Conservation (phyloP, 2,329 filamentous ascomycete genomes). For the Botrytis tulipae region DNA sequence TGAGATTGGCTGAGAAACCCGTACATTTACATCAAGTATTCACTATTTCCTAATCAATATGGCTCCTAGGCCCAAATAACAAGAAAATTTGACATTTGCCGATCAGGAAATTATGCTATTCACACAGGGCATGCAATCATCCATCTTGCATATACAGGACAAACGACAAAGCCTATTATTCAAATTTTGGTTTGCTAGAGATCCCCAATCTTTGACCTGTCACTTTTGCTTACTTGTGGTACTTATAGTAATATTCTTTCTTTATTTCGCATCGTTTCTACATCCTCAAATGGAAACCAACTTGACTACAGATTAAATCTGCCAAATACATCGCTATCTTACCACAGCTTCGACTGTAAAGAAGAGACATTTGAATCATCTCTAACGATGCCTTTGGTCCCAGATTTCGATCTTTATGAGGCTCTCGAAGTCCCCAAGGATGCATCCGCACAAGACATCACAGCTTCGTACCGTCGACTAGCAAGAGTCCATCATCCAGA, state of each 20-base stretch:
- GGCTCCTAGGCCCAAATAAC: neutral
- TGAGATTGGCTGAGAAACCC: neutral
- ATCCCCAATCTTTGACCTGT: neutral
- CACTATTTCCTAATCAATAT: neutral
- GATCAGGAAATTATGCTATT: neutral
- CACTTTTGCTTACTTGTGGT: neutral
- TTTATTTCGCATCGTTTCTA: neutral
- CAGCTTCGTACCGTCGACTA: slow-evolving; percentile 23
- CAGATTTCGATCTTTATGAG: slow-evolving; percentile 26
- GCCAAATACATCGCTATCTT: neutral
- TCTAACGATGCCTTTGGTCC: slow-evolving; percentile 21
- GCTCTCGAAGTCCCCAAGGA: slow-evolving; percentile 21
- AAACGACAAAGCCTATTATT: neutral
- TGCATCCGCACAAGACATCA: slow-evolving; percentile 26
- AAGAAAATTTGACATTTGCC: neutral
- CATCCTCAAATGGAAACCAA: neutral
- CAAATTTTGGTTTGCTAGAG: neutral
- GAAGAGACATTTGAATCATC: neutral
- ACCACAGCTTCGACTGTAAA: neutral
- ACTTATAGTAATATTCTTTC: neutral
- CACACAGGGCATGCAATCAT: neutral
- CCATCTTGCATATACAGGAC: neutral
- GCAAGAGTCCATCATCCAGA: slow-evolving; percentile 29
- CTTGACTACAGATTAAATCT: neutral
- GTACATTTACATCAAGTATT: neutral